Base-by-base conservation (phyloP, 208 protist genomes). In the Crithidia sp. region DNA sequence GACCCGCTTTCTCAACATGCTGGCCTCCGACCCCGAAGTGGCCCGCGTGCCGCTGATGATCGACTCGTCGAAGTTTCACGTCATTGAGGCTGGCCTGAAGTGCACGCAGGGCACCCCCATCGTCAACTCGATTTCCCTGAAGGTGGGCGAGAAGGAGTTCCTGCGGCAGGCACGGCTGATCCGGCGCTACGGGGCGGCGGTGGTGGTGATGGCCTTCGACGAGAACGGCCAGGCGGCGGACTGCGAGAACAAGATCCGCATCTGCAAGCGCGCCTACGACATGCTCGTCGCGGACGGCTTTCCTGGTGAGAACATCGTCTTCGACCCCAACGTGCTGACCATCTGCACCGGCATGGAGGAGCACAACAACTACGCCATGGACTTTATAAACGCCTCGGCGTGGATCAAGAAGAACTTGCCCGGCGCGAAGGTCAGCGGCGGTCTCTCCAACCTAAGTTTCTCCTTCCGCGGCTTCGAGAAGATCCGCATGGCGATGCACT, bases 251-350 rank as follows among this genome's bases (percentile, higher is more conserved):
- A 99, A 99, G 75, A 79, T 93, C 41, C 79, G 91, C 54, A 99
- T 99, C 76, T 99, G 97, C 86, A 84, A 93, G 64, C 91, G 98
- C 39, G 95, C 95, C 2, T 98, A 99, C 83, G 78, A 97, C 43
- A 77, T 99, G 49, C 77, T 99, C 0, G 84, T 89, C 12, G 70
- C 77, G 13, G 58, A 92, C 70, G 81, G 87, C 58, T 98, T 98
- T 74, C 83, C 85, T 5, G 83, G 94, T 50, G 79, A 97, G 69
- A 97, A 99, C 83, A 98, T 99, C 59, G 97, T 99, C 59, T 99
- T 99, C 71, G 98, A 99, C 80, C 96, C 97, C n/a, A 99, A 99
- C 83, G 97, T 99, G 68, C 84, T 99, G 6, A 99, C 98, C 14
- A 98, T 99, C 76, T 95, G 86, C 63, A 99, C 98, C 2, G 98